phyloP scores from a whole-genome alignment of 768 basidiomycete genomes.

The Boletellus emodensis region DNA sequence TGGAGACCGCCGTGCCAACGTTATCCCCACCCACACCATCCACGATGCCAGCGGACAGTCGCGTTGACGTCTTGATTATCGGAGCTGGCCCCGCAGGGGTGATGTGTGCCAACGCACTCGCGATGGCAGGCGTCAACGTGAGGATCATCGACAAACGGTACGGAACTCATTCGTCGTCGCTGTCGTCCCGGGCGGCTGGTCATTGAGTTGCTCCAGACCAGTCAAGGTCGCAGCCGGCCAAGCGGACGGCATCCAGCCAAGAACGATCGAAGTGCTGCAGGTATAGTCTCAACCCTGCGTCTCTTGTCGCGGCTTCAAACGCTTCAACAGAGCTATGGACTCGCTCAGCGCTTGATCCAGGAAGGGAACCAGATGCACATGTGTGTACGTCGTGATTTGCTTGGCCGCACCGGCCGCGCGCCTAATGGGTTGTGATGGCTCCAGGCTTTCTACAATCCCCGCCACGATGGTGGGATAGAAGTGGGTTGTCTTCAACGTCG shows the following conservation, averaged over 20 bases:
- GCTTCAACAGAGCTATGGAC: constrained; percentile 62
- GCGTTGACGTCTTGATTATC: constrained; percentile 46
- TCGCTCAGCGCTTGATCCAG: constrained; percentile 57
- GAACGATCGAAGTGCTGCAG: constrained; percentile 54
- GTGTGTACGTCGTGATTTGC: constrained; percentile 42
- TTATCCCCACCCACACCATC: neutral
- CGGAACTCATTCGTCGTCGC: neutral
- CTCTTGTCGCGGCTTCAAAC: neutral
- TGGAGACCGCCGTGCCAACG: neutral
- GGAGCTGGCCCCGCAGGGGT: constrained; percentile 55
- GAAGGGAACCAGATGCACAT: constrained; percentile 69
- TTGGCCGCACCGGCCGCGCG: neutral
- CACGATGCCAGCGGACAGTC: constrained; percentile 23
- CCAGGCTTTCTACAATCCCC: constrained; percentile 75
- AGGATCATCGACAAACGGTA: constrained; percentile 48
- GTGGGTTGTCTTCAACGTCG: constrained; percentile 27
- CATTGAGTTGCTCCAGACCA: constrained; percentile 30
- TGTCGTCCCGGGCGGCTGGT: neutral
- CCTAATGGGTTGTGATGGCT: neutral
- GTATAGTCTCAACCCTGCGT: constrained; percentile 14
- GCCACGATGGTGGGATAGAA: constrained; percentile 56
- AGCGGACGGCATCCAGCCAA: constrained; percentile 54
- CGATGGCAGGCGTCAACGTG: constrained; percentile 39
- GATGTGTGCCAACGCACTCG: constrained; percentile 62
- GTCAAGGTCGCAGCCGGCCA: constrained; percentile 42